Percentiles rank a stretch among this genome's conserved stretches.
Conservation (phyloP, 345 rosid species). For the Lepidium aucheri region DNA sequence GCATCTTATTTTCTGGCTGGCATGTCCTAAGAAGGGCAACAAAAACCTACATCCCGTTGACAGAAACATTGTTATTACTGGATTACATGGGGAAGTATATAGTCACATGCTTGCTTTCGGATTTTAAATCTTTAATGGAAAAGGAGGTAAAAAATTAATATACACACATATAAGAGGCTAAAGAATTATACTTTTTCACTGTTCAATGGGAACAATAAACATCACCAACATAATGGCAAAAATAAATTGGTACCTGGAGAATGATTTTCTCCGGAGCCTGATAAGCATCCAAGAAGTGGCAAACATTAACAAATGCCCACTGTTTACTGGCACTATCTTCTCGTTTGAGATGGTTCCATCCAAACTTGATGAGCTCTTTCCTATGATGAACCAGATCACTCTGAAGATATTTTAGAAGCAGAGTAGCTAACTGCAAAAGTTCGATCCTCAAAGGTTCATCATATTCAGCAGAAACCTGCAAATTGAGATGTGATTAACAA, state of each 20-base stretch:
- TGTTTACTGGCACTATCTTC: slow-evolving; percentile 99
- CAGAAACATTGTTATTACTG: neutral
- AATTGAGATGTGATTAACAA: slow-evolving; percentile 1
- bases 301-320: slow-evolving; percentile 99
- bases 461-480: slow-evolving; percentile 92
- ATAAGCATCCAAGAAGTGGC: slow-evolving; percentile 97
- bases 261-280: slow-evolving; percentile 98
- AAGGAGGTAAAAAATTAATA: neutral
- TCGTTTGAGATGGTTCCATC: slow-evolving; percentile 99
- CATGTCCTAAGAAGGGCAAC: slow-evolving; percentile 97
- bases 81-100: neutral
- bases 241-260: slow-evolving; percentile 62
- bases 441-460: slow-evolving; percentile 96
- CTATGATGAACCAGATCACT: slow-evolving; percentile 86
- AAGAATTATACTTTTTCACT: neutral
- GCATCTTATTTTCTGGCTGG: slow-evolving; percentile 91
- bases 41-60: slow-evolving; percentile 63
- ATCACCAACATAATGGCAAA: neutral
- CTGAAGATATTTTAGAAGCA: slow-evolving; percentile 93
- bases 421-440: slow-evolving; percentile 94
- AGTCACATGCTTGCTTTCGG: neutral
- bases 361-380: slow-evolving; percentile 96
- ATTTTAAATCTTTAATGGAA: neutral
- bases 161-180: neutral
- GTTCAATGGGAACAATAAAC: slow-evolving; percentile 3